Evolutionary conservation across 305 asterid species (phyloP).

Genomic region (Stenogyne calaminthoides): DNA sequence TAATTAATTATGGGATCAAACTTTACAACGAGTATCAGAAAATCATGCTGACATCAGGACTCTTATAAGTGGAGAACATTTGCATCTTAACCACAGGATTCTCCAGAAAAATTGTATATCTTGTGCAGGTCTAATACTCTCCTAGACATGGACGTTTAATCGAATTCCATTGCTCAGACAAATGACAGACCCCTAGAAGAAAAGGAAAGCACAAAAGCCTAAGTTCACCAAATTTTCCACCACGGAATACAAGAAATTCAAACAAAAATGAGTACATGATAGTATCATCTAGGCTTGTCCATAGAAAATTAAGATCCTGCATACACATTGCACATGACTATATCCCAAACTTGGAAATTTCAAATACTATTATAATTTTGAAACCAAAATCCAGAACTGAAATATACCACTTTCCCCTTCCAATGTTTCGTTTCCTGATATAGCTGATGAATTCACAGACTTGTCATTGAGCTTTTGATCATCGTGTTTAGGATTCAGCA

Average conservation of each 20-base stretch:
- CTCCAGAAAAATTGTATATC: background rate
- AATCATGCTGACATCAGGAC: background rate
- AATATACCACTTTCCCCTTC: slow-evolving; percentile 61
- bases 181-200: background rate
- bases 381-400: slow-evolving; percentile 2
- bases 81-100: background rate
- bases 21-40: background rate
- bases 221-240: background rate
- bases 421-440: slow-evolving; percentile 43
- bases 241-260: background rate
- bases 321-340: slow-evolving; percentile 10
- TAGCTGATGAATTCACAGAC: slow-evolving; percentile 42
- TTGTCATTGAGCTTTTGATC: slow-evolving; percentile 46
- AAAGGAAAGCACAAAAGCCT: background rate
- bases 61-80: background rate
- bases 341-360: slow-evolving; percentile 1
- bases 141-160: background rate
- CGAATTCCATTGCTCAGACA: background rate
- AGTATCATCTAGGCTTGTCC: background rate
- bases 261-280: background rate
- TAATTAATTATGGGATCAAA: background rate
- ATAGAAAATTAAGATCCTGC: background rate
- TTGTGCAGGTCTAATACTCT: background rate
- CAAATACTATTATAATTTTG: slow-evolving; percentile 8
- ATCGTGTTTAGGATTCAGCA: slow-evolving; percentile 51